Percentiles rank a stretch among this genome's conserved stretches.
phyloP scores from a whole-genome alignment of 2,329 filamentous ascomycete species.

The Penicillium aurantiogriseum region DNA sequence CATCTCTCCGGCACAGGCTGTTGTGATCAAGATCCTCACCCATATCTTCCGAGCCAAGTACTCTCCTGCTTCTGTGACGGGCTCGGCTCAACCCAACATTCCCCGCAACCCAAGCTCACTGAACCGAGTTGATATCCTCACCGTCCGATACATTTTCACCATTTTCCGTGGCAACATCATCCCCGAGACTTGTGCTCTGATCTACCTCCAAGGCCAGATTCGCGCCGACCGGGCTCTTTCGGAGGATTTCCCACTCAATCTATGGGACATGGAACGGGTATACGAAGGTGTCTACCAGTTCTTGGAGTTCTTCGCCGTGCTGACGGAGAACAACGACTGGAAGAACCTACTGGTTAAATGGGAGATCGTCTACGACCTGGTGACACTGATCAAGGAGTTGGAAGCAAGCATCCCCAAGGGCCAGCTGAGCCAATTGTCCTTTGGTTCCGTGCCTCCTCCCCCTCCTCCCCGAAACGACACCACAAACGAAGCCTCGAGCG shows the following conservation, averaged over 20 bases:
- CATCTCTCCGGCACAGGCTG: slow-evolving; percentile 90
- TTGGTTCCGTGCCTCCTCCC: slow-evolving; percentile 27
- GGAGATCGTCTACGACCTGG: slow-evolving; percentile 85
- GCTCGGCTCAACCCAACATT: slow-evolving; percentile 54
- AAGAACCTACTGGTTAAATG: slow-evolving; percentile 84
- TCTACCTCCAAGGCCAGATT: slow-evolving; percentile 89
- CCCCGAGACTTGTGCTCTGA: slow-evolving; percentile 89
- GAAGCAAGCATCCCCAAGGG: slow-evolving; percentile 86
- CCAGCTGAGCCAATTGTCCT: slow-evolving; percentile 52
- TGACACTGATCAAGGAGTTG: slow-evolving; percentile 81
- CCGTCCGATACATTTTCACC: slow-evolving; percentile 86
- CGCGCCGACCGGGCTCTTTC: slow-evolving; percentile 71
- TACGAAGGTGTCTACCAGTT: slow-evolving; percentile 95
- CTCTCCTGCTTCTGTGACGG: slow-evolving; percentile 47
- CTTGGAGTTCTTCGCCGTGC: slow-evolving; percentile 85
- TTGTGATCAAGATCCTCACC: slow-evolving; percentile 85
- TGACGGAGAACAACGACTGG: slow-evolving; percentile 81
- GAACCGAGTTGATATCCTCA: slow-evolving; percentile 59
- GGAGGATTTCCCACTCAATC: slow-evolving; percentile 86
- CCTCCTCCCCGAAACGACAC: slow-evolving; percentile 30
- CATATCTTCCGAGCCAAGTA: slow-evolving; percentile 75
- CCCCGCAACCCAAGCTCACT: slow-evolving; percentile 57
- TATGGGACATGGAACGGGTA: slow-evolving; percentile 97
- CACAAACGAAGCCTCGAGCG: slow-evolving; percentile 32
- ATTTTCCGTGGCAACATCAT: slow-evolving; percentile 91